phyloP scores from a whole-genome alignment of 768 basidiomycete genomes.

The Tricholoma matsutake region DNA sequence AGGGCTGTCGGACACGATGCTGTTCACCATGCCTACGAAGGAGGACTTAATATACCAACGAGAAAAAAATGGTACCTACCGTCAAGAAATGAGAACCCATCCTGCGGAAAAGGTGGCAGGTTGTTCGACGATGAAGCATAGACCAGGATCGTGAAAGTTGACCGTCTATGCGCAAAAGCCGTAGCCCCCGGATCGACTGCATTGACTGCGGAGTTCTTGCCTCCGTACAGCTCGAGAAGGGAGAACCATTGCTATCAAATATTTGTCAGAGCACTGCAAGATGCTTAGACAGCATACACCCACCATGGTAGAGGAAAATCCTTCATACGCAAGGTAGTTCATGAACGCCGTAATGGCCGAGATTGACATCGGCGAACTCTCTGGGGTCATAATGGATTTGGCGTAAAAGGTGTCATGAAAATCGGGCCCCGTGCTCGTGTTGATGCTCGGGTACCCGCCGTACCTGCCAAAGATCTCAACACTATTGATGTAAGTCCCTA shows the following conservation, averaged over 20 bases:
- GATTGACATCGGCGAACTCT: conserved; percentile 26
- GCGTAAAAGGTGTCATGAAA: conserved; percentile 31
- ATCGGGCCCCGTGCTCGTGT: conserved; percentile 21
- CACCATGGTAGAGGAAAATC: conserved; percentile 28
- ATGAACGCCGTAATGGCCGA: conserved; percentile 29
- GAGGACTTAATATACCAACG: too few relatives aligned
- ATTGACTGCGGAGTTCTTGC: conserved; percentile 44
- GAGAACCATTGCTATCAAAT: conserved; percentile 32
- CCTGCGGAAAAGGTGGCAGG: not conserved
- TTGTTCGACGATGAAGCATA: conserved; percentile 40
- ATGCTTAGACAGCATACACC: not conserved
- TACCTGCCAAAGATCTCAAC: conserved; percentile 7
- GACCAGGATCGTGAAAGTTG: conserved; percentile 48
- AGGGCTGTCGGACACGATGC: not conserved
- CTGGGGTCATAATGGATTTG: conserved; percentile 32
- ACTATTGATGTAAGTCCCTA: conserved; percentile 18
- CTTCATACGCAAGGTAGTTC: conserved; percentile 32
- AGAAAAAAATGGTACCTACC: too few relatives aligned
- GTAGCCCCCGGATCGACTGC: conserved; percentile 36
- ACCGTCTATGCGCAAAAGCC: conserved; percentile 43
- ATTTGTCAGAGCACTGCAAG: not conserved
- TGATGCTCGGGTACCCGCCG: conserved; percentile 13
- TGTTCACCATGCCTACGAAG: not conserved
- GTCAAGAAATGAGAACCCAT: not conserved
- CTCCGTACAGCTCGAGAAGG: conserved; percentile 42